A percentile compares a stretch with the other conserved stretches of the same genome.
Conservation (phyloP, 2,329 filamentous ascomycete species). For the Xylariaceae sp. region DNA sequence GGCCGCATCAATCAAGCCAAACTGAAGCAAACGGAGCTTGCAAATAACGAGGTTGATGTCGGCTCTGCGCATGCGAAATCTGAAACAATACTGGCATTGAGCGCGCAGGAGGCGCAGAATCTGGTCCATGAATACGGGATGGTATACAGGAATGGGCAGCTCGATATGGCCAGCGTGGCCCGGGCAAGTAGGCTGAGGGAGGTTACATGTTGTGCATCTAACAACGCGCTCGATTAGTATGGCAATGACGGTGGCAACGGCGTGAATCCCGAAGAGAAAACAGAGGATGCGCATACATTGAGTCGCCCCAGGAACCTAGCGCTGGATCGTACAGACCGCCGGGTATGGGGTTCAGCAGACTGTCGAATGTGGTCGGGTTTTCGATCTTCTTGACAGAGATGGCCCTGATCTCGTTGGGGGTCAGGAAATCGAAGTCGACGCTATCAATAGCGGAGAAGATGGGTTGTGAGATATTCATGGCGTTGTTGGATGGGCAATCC, state of each 20-base stretch:
- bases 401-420: slow-evolving; percentile 73
- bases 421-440: slow-evolving; percentile 85
- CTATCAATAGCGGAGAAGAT: slow-evolving; percentile 76
- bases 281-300: slow-evolving; percentile 53
- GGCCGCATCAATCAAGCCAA: slow-evolving; percentile 64
- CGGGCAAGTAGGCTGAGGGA: slow-evolving; percentile 75
- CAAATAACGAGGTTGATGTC: slow-evolving; percentile 75
- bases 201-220: slow-evolving; percentile 88
- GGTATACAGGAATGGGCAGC: slow-evolving; percentile 86
- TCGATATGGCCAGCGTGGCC: slow-evolving; percentile 95
- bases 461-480: slow-evolving; percentile 72
- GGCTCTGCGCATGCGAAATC: slow-evolving; percentile 71
- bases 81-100: slow-evolving; percentile 86
- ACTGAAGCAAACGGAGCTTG: slow-evolving; percentile 78
- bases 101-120: slow-evolving; percentile 77
- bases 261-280: neutral
- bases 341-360: slow-evolving; percentile 78
- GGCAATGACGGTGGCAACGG: too few species aligned
- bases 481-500: slow-evolving; percentile 25
- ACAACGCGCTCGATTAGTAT: slow-evolving; percentile 3
- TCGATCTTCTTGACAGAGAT: slow-evolving; percentile 93
- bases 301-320: slow-evolving; percentile 82
- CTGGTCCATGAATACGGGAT: slow-evolving; percentile 95
- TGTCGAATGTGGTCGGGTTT: slow-evolving; percentile 92
- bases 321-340: slow-evolving; percentile 91